Evolutionary conservation across 108 stramenopile genomes (phyloP).

Genomic region (Craspedostauros australis): DNA sequence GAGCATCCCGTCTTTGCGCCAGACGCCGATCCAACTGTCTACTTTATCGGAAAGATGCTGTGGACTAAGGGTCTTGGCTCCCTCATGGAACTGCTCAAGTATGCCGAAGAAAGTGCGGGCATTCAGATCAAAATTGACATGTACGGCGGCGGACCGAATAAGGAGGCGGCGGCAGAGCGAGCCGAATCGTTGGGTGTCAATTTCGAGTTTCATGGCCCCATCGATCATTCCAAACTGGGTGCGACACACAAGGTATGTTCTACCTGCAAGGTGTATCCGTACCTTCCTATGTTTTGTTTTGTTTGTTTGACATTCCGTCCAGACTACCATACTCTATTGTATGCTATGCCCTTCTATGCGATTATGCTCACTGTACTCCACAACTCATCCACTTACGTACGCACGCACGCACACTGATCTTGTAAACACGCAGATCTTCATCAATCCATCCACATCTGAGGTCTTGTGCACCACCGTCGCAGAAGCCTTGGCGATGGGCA

Average conservation of each 20-base stretch:
- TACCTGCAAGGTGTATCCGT: no score
- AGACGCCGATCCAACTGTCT: conserved; percentile 57
- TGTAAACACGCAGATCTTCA: conserved; percentile 45
- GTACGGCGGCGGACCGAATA: conserved; percentile 81
- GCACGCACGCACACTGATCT: neutral
- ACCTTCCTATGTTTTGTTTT: no score
- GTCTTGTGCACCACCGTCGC: conserved; percentile 87
- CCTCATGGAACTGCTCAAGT: conserved; percentile 78
- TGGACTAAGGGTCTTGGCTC: conserved; percentile 84
- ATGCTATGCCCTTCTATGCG: neutral
- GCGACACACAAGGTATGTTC: conserved; percentile 41
- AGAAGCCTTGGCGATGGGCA: conserved; percentile 92
- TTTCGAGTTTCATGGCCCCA: conserved; percentile 73
- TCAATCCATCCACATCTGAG: conserved; percentile 83
- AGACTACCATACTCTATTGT: no score
- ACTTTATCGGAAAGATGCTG: conserved; percentile 90
- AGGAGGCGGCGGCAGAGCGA: conserved; percentile 54
- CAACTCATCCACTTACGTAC: neutral
- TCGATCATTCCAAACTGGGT: conserved; percentile 72
- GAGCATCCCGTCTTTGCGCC: conserved; percentile 51
- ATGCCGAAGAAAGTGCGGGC: conserved; percentile 65
- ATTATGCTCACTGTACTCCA: neutral
- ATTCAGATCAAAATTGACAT: conserved; percentile 65
- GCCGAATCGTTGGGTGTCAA: conserved; percentile 49
- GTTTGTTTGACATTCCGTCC: no score